Percentiles rank a stretch among this genome's conserved stretches.
These are phyloP conservation scores for Tetracentron sinense DNA, from an alignment of 164 flowering plant genomes.

Conservation along the genomic window DNA sequence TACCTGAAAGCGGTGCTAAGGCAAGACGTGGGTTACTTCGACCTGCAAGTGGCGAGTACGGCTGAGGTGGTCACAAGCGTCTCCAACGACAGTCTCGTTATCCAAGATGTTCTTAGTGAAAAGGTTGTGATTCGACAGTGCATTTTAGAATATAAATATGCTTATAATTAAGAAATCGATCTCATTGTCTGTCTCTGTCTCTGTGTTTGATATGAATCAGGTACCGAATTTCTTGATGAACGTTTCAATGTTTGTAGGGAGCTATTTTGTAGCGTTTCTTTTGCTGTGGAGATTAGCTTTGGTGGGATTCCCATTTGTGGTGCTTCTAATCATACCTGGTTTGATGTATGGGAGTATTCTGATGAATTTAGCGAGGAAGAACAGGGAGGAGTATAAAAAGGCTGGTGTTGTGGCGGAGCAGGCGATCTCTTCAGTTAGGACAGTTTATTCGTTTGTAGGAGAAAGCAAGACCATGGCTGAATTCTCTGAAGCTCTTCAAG, in stretches of 20 bases:
- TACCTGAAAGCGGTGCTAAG: slow-evolving; percentile 76
- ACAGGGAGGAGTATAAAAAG: slow-evolving; percentile 60
- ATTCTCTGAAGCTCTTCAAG: slow-evolving; percentile 61
- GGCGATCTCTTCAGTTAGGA: slow-evolving; percentile 71
- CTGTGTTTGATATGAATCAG: slow-evolving; percentile 26
- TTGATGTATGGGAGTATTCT: slow-evolving; percentile 66
- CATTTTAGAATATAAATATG: background rate
- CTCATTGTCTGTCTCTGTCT: background rate
- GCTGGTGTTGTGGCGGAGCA: slow-evolving; percentile 73
- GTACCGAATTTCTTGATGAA: slow-evolving; percentile 79
- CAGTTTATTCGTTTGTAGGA: slow-evolving; percentile 82
- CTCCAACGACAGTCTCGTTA: slow-evolving; percentile 72
- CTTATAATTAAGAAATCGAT: background rate
- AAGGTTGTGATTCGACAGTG: slow-evolving; percentile 39
- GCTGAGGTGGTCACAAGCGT: slow-evolving; percentile 71
- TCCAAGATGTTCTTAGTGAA: slow-evolving; percentile 76
- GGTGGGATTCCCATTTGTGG: slow-evolving; percentile 61
- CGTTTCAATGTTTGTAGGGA: slow-evolving; percentile 45
- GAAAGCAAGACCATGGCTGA: slow-evolving; percentile 53
- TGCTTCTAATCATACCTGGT: slow-evolving; percentile 73
- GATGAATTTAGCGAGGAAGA: slow-evolving; percentile 53
- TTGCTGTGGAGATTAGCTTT: slow-evolving; percentile 72
- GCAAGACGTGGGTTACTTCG: slow-evolving; percentile 85
- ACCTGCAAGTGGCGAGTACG: slow-evolving; percentile 65
- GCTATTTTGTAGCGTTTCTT: slow-evolving; percentile 51